Conservation (phyloP, 2,329 filamentous ascomycete species). For the Colletotrichum liaoningense region DNA sequence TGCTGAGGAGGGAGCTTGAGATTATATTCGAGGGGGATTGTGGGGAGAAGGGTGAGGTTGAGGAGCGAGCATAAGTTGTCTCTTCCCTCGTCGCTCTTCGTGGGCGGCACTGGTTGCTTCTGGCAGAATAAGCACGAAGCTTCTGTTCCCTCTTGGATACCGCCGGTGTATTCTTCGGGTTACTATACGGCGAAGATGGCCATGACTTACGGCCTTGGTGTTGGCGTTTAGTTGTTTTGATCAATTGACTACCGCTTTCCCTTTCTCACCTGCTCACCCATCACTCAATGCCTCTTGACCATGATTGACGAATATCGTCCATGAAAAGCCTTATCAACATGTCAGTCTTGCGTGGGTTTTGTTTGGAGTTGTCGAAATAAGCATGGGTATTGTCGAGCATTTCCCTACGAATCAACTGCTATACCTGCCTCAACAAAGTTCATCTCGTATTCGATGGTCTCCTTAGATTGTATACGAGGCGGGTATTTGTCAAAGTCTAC, state of each 20-base stretch:
- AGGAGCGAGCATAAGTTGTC: neutral
- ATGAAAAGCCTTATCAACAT: no score
- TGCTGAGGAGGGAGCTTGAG: neutral
- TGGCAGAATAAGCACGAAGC: neutral
- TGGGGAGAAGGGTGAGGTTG: neutral
- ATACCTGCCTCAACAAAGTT: neutral
- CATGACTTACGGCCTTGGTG: neutral
- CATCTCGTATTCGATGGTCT: neutral
- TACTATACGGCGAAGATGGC: neutral
- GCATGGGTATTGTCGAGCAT: neutral
- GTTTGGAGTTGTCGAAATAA: neutral
- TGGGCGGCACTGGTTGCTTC: no score
- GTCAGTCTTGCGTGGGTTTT: neutral
- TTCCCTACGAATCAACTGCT: no score
- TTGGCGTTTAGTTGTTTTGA: neutral
- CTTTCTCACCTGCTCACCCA: no score
- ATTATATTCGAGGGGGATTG: no score
- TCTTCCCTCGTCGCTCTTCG: neutral
- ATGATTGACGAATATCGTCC: no score
- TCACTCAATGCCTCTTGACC: no score
- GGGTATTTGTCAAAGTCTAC: no score
- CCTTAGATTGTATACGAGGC: no score
- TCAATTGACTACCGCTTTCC: no score
- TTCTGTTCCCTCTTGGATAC: neutral
- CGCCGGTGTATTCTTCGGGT: neutral